phyloP scores from a whole-genome alignment of 1,284 basidiomycete species.

The Tilletiaria anomala region DNA sequence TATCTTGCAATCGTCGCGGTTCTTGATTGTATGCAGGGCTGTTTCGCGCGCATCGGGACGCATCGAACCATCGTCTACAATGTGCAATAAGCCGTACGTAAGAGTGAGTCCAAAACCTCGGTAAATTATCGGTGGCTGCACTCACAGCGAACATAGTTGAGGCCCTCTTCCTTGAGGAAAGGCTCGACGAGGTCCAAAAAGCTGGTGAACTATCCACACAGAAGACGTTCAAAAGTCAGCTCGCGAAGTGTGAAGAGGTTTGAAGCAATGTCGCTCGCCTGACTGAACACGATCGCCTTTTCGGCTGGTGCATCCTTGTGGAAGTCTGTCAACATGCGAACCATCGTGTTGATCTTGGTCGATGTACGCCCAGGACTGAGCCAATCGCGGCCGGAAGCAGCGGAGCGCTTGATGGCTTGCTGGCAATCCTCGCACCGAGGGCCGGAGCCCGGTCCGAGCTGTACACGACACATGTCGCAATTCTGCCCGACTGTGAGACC shows the following conservation, averaged over 20 bases:
- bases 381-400: neutral
- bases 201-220: constrained; percentile 57
- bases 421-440: too few relatives aligned
- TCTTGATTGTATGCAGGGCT: constrained; percentile 59
- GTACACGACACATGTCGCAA: too few relatives aligned
- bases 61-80: constrained; percentile 88
- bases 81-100: neutral
- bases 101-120: neutral
- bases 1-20: constrained; percentile 48
- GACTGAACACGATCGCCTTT: constrained; percentile 65
- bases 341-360: constrained; percentile 71
- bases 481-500: too few relatives aligned
- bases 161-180: constrained; percentile 54
- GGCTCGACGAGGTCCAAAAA: constrained; percentile 78
- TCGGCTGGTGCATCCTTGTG: constrained; percentile 50
- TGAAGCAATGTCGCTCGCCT: constrained; percentile 34
- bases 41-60: constrained; percentile 57
- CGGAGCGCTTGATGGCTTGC: too few relatives aligned
- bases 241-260: too few relatives aligned
- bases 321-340: constrained; percentile 58
- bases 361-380: constrained; percentile 21
- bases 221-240: neutral
- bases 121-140: constrained; percentile 10
- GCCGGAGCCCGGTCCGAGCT: too few relatives aligned
- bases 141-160: constrained; percentile 72